Evolutionary conservation across 129 eudicot genomes (phyloP), one percentile per base, ranked within the genome.

Genomic region (Tagetes patula): DNA sequence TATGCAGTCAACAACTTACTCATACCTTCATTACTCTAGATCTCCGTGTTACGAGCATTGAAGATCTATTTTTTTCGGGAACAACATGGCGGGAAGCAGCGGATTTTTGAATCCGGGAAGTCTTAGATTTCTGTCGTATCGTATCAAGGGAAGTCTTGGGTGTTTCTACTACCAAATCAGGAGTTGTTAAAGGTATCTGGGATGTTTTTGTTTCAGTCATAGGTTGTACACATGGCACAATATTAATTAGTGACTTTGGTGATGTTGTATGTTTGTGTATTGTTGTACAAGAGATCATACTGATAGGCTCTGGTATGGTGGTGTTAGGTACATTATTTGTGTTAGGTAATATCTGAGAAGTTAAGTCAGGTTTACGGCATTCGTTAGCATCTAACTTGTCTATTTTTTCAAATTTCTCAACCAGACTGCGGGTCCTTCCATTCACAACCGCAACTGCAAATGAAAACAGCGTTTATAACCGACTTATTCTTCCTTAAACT

Each of bases 381-480:
- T 89, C 96, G 53, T 39, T 52, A 12, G 69, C 65, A 56, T 74
- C 73, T 11, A 70, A 36, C 43, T 45, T 83, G 46, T 85, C 98
- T 75, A 75, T 87, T 72, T 70, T 86, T 73, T 89, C 98, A 71
- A 93, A 93, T 75, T 82, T 89, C 78, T 93, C 96, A 77, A 89
- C 98, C 77, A 93, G 84, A 71, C 92, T 87, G 59, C 96, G 96
- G 14, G 96, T 93, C 85, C 96, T 87, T 82, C 98, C 98, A 49
- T 63, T 90, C 46, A 81, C 88, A 73, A 92, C 95, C 10, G 87
- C 87, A 72, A 89, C 94, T 85, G 88, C 77, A 59, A 82, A 36
- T 55, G 40, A 10, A 34, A 73, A 37, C 77, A 36, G 59, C 11
- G 63, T 8, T 67, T 33, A 82, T 37, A 68, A 49, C 43, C 59